These are phyloP conservation scores for Quercus lobata DNA, from an alignment of 331 rosid species.

Conservation along the genomic window DNA sequence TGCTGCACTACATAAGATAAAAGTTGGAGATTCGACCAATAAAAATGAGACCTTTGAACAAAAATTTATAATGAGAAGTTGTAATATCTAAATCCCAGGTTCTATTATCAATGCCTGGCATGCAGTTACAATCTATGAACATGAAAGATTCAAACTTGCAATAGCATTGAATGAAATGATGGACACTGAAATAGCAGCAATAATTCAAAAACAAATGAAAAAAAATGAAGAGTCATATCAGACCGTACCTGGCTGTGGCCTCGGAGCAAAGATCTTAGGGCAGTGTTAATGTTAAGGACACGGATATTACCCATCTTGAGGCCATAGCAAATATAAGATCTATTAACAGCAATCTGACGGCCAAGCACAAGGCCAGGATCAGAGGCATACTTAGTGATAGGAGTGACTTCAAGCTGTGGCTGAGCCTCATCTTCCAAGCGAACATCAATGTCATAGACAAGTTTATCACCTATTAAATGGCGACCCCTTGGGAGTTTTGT, in stretches of 20 bases:
- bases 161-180: background rate
- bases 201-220: background rate
- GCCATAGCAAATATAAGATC: conserved; percentile 95
- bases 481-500: conserved; percentile 83
- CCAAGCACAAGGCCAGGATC: conserved; percentile 95
- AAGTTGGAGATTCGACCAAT: background rate
- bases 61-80: background rate
- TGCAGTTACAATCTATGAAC: background rate
- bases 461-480: conserved; percentile 66
- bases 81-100: too few species aligned
- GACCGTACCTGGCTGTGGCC: conserved; percentile 86
- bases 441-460: conserved; percentile 70
- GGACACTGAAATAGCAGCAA: background rate
- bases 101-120: background rate
- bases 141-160: background rate
- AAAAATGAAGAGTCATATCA: background rate
- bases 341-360: conserved; percentile 92
- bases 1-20: too few species aligned
- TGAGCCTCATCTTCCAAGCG: conserved; percentile 79
- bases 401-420: conserved; percentile 98
- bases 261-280: conserved; percentile 81
- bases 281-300: conserved; percentile 90
- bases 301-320: conserved; percentile 90
- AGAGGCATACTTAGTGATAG: conserved; percentile 90
- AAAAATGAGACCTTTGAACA: background rate